Conservation (phyloP, 345 rosid genomes). For the Dipteronia sinensis region DNA sequence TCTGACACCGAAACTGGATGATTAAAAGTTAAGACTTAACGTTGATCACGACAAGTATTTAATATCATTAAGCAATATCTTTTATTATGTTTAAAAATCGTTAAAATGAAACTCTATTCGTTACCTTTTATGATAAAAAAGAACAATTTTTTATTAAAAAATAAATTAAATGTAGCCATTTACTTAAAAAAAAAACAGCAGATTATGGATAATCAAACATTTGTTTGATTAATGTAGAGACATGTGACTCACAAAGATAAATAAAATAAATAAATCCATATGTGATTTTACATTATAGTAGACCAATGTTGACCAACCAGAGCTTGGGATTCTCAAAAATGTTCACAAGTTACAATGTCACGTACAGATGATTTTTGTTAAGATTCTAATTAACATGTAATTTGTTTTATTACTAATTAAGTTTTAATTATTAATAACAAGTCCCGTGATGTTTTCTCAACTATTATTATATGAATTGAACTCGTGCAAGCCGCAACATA, state of each 20-base stretch:
- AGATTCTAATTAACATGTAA: background rate
- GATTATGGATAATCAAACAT: background rate
- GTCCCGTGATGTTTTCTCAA: background rate
- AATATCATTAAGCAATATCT: too few species aligned
- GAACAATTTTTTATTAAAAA: too few species aligned
- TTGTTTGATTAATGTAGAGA: too few species aligned
- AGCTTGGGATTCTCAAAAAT: background rate
- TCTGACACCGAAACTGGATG: too few species aligned
- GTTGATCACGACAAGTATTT: too few species aligned
- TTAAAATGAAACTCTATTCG: background rate
- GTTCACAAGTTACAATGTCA: constrained; percentile 1
- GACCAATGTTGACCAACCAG: constrained; percentile 4
- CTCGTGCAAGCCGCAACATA: background rate
- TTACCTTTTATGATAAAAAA: too few species aligned
- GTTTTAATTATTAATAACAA: background rate
- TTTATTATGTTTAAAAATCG: too few species aligned
- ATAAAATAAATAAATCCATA: background rate
- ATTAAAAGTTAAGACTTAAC: too few species aligned
- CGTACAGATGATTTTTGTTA: background rate
- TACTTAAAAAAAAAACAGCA: too few species aligned
- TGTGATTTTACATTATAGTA: background rate
- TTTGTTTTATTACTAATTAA: background rate
- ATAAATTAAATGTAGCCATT: too few species aligned
- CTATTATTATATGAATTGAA: background rate
- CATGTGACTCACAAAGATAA: background rate